A percentile compares a stretch with the other conserved stretches of the same genome.
phyloP scores from a whole-genome alignment of 805 yeast species.

The Lachancea nothofagi region DNA sequence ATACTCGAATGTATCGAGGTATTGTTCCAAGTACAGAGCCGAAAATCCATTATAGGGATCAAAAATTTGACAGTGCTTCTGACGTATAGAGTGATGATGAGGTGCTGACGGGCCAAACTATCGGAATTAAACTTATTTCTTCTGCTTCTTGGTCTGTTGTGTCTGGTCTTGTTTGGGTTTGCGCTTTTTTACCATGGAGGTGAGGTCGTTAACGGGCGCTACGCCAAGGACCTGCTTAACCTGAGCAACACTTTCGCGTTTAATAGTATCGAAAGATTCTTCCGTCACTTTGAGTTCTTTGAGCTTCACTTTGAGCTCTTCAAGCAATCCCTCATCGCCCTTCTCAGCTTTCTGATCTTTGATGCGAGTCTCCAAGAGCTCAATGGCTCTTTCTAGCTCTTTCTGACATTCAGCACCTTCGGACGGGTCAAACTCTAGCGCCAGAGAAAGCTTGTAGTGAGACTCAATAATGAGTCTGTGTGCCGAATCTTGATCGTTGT shows the following conservation, averaged over 20 bases:
- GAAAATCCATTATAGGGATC: neutral
- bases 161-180: constrained; percentile 5
- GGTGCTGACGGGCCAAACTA: no score
- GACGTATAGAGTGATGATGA: neutral
- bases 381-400: constrained; percentile 50
- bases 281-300: constrained; percentile 45
- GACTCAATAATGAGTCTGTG: constrained; percentile 64
- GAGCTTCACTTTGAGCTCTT: constrained; percentile 51
- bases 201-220: constrained; percentile 50
- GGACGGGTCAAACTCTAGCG: constrained; percentile 57
- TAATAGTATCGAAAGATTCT: constrained; percentile 23
- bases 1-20: no score
- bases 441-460: constrained; percentile 73
- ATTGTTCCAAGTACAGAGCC: neutral
- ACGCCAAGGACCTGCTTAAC: constrained; percentile 18
- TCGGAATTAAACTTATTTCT: no score
- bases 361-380: constrained; percentile 40
- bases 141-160: neutral
- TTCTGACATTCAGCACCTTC: constrained; percentile 47
- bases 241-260: constrained; percentile 14
- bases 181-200: constrained; percentile 54
- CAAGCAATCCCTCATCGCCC: constrained; percentile 37
- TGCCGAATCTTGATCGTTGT: constrained; percentile 26
- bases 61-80: neutral
- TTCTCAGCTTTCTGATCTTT: constrained; percentile 34